Base-by-base conservation (phyloP, 495 filamentous ascomycete species). In the Penicillium maclennaniae region DNA sequence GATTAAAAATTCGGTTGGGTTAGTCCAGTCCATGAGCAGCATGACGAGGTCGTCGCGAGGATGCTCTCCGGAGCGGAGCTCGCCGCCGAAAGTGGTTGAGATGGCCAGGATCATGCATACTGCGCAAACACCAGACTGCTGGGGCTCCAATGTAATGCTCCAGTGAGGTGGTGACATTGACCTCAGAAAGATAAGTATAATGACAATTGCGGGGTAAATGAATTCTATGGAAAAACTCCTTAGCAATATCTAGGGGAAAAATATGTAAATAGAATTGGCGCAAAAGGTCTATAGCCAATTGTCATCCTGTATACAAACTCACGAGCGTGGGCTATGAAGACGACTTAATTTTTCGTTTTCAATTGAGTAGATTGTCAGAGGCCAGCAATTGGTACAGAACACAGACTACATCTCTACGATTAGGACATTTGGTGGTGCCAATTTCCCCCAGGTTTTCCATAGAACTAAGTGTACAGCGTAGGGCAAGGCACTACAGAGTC, bases 31-130 rank as follows among this genome's bases (percentile, higher is more conserved):
- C 43, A 38, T 53, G 1, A 21, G 23, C 14, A 6, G 20, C 43
- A 38, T 53, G 1, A 21, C 28, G 14, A 6, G 20, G n/a, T 14
- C 7, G 4, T 16, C 26, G 6, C 12, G 26, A 49, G 44, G 41
- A 49, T 39, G 28, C 26, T 58, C 56, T 54, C 47, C 43, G 20
- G 23, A 42, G 41, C 50, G 60, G 60, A 57, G 56, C 38, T 60
- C 60, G 41, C 60, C 60, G 59, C 47, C 9, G 34, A 36, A 23
- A 5, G 8, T 21, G 40, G 40, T 20, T 17, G 27, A 49, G 31
- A 14, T 38, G 49, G 15, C 23, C 21, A 49, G 26, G 55, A 54
- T 34, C 31, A 38, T 37, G 19, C 15, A 49, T 60, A 56, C 60
- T n/a, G 54, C 53, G 59, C 25, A 62, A 26, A 37, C 21, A 37